Conservation (phyloP, 768 basidiomycete species). For the Cystobasidium onofrii region DNA sequence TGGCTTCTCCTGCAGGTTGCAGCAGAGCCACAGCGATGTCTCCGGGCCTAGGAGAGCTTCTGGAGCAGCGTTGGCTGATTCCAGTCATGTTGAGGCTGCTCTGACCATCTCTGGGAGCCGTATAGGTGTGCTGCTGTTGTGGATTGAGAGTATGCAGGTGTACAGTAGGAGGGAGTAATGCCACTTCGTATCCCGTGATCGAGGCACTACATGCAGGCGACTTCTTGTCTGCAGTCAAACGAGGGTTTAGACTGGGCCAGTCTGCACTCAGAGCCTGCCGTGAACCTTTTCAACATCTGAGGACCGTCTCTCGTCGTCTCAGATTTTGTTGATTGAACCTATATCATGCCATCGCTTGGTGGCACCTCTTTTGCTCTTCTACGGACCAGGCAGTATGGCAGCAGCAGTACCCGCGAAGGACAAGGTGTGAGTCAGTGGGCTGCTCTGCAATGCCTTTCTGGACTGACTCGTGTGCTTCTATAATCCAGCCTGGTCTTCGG, state of each 20-base stretch:
- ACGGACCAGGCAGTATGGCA: neutral
- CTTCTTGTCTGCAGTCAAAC: too few relatives aligned
- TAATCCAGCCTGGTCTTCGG: slow-evolving; percentile 19
- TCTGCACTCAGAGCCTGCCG: too few relatives aligned
- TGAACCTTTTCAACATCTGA: too few relatives aligned
- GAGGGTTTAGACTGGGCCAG: too few relatives aligned
- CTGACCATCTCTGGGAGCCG: neutral
- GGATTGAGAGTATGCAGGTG: neutral
- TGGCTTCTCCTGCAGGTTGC: neutral
- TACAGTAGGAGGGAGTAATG: too few relatives aligned
- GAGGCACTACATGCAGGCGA: too few relatives aligned
- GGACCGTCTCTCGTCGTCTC: too few relatives aligned
- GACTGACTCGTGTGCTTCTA: neutral
- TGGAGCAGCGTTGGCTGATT: neutral
- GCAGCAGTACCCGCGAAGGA: slow-evolving; percentile 12
- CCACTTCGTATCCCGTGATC: too few relatives aligned
- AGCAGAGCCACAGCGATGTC: neutral
- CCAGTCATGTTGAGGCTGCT: neutral
- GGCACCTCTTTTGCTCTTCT: neutral
- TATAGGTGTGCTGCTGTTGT: neutral
- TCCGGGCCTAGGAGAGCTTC: neutral
- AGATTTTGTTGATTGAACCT: too few relatives aligned
- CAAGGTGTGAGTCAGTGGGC: slow-evolving; percentile 16
- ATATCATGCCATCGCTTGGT: neutral
- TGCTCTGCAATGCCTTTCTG: neutral